Evolutionary conservation across 2,329 filamentous ascomycete genomes (phyloP), one percentile per base, ranked within the genome.

Genomic region (Pseudopyrenochaeta lycopersici): DNA sequence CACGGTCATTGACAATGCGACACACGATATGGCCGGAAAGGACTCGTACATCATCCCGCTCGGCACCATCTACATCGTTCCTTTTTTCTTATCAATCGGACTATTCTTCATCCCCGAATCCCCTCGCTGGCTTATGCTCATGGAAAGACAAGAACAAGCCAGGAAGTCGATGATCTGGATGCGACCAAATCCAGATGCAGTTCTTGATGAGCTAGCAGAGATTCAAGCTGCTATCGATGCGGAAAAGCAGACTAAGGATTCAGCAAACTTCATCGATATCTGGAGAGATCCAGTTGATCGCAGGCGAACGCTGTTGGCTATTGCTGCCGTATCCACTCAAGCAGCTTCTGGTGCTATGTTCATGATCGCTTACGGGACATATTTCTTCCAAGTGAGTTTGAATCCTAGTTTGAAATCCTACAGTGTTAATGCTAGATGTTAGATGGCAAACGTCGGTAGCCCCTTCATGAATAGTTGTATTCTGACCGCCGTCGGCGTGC

Each of bases 401-500:
- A 2, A 17, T 31, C 20, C 21, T 1, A 21, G 2, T 1, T 4
- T 7, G 11, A 5, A 14, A 7, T 1, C 2, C 14, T 0, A 6
- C 7, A 2, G 42, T 55, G 29, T 50, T 30, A 10, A n/a, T 27
- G 23, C 2, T 2, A 9, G 7, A 21, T 14, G 0, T 1, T 6
- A 70, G 54, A 72, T 72, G 66, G 70, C 70, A 1, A 48, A 68
- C 2, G 68, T 73, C 4, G 69, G 69, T 3, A 70, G 68, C 31
- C 78, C 83, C 1, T 86, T 87, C 63, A 78, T 82, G 65, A 86
- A 85, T 66, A 74, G 80, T 1, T 85, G 84, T 62, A 84, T 86
- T 49, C 72, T 86, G 9, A 81, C 77, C 10, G 81, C 80, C 1
- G 77, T 85, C 20, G 84, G 84, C 7, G 83, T 85, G 7, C 63